These are phyloP conservation scores for Chloris gayana DNA, from an alignment of 176 grass and related monocot genomes.

Conservation along the genomic window DNA sequence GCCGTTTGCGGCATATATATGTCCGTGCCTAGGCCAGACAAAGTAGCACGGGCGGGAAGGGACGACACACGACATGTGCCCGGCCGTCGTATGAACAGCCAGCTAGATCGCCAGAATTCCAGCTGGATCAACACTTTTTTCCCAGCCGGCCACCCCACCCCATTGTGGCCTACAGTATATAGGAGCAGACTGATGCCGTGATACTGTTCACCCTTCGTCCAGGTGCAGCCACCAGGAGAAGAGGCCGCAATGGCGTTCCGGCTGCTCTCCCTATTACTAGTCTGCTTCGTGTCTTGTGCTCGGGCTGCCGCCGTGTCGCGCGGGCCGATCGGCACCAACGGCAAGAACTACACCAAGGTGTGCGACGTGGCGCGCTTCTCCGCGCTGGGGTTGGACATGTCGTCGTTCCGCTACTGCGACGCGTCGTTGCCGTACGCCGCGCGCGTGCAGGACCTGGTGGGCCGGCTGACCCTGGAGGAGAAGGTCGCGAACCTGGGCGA, in stretches of 20 bases:
- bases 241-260: conserved; percentile 42
- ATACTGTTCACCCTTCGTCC: conserved; percentile 9
- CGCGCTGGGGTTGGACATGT: conserved; percentile 37
- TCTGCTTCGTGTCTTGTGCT: conserved; percentile 18
- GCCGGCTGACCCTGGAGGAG: conserved; percentile 49
- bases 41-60: not conserved
- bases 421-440: conserved; percentile 42
- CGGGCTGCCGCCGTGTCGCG: conserved; percentile 22
- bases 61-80: not conserved
- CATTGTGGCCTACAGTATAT: not conserved
- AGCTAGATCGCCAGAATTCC: not conserved
- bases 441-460: conserved; percentile 51
- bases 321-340: conserved; percentile 61
- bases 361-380: conserved; percentile 55
- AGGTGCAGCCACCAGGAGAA: too few relatives aligned
- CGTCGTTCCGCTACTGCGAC: conserved; percentile 49
- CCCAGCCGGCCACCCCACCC: not conserved
- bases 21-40: not conserved
- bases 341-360: conserved; percentile 60
- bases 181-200: too few relatives aligned
- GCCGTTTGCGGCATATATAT: not conserved
- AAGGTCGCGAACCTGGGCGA: conserved; percentile 58
- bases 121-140: not conserved
- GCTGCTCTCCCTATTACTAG: conserved; percentile 26
- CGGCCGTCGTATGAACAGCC: not conserved